Conservation (phyloP, 176 grass and related monocot genomes). For the Musa itinerans region DNA sequence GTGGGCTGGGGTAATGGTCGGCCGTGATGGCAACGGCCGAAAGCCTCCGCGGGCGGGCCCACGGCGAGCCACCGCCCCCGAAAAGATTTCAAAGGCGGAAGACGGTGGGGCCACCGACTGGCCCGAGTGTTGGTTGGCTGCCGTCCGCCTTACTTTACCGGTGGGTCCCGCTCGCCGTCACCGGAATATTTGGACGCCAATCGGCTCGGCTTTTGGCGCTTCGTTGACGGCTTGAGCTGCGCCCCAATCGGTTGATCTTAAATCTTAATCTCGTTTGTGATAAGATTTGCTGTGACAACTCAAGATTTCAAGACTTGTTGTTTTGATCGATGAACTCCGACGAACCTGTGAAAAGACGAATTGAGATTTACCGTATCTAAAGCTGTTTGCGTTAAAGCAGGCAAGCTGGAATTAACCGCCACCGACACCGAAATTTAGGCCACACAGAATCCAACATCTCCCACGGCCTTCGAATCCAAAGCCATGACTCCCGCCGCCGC, state of each 20-base stretch:
- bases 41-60: not conserved
- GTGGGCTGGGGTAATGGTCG: not conserved
- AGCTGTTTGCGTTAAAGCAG: not conserved
- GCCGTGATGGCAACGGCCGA: not conserved
- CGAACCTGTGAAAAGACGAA: no score
- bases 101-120: not conserved
- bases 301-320: no score
- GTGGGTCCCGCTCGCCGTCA: not conserved
- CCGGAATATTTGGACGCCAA: not conserved
- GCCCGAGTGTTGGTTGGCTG: not conserved
- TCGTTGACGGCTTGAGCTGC: not conserved
- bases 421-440: not conserved
- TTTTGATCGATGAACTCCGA: no score
- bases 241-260: no score
- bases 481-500: not conserved
- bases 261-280: no score
- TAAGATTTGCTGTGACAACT: no score
- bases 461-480: not conserved
- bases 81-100: conserved; percentile 4
- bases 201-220: not conserved
- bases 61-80: conserved; percentile 19
- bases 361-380: no score
- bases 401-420: not conserved
- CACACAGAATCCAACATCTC: not conserved
- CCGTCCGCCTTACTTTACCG: not conserved